phyloP scores from a whole-genome alignment of 139 green algal species.

The Micractinium sp. region DNA sequence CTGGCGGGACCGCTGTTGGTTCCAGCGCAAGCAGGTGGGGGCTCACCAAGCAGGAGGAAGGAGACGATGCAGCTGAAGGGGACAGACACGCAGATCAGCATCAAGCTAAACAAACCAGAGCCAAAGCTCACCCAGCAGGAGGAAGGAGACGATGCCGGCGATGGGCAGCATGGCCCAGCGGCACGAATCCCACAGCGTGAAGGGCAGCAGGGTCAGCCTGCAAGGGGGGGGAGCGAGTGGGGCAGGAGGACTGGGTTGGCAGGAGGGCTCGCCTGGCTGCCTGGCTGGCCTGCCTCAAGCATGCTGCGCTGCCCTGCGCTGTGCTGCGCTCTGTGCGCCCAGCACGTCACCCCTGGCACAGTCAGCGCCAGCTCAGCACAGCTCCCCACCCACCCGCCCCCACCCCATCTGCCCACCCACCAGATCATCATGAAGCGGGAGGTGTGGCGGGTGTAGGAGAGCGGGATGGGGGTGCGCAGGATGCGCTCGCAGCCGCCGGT shows the following conservation, averaged over 20 bases:
- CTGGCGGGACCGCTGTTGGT: no score
- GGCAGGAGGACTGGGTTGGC: background rate
- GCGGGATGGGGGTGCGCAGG: conserved; percentile 80
- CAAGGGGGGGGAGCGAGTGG: background rate
- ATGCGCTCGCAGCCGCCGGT: conserved; percentile 78
- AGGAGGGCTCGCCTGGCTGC: background rate
- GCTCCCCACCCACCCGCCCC: no score
- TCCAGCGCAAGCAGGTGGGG: background rate
- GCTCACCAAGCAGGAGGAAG: background rate
- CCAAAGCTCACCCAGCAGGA: conserved; percentile 60
- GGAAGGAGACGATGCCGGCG: conserved; percentile 62
- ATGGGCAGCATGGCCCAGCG: conserved; percentile 72
- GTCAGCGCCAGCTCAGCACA: no score
- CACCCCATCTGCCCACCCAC: background rate
- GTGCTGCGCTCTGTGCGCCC: no score
- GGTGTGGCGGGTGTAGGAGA: conserved; percentile 47
- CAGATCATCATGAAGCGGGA: conserved; percentile 34
- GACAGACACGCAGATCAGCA: background rate
- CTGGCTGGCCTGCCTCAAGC: background rate
- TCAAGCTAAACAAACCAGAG: background rate
- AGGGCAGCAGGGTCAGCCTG: conserved; percentile 37
- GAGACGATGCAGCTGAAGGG: no score
- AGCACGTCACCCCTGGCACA: background rate
- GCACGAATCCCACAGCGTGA: conserved; percentile 68
- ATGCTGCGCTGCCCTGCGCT: background rate